These are phyloP conservation scores for Setomelanomma holmii DNA, from an alignment of 2,329 filamentous ascomycete genomes.

Conservation along the genomic window DNA sequence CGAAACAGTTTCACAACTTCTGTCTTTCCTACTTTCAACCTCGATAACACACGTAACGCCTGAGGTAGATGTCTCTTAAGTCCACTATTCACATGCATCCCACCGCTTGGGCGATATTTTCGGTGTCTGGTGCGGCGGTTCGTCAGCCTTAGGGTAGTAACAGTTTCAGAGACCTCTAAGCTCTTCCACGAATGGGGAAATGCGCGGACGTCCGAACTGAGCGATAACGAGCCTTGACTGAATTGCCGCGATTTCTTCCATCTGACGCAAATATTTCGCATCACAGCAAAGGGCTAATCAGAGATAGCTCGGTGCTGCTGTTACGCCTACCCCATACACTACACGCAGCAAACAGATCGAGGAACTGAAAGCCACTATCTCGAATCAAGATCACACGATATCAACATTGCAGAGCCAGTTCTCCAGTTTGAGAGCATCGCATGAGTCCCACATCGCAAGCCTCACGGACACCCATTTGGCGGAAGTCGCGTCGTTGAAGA, in stretches of 20 bases:
- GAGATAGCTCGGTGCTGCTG: constrained; percentile 24
- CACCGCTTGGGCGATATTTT: background rate
- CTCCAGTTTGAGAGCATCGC: constrained; percentile 42
- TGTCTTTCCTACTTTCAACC: constrained; percentile 14
- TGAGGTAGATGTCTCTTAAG: constrained; percentile 19
- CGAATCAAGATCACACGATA: constrained; percentile 41
- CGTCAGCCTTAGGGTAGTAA: background rate
- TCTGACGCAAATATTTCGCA: no score
- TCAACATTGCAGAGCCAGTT: constrained; percentile 46
- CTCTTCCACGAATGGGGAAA: background rate
- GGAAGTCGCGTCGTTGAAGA: constrained; percentile 49
- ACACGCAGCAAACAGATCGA: constrained; percentile 30
- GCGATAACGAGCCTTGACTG: no score
- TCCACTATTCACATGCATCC: background rate
- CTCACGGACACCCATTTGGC: constrained; percentile 48
- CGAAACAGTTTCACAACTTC: constrained; percentile 37
- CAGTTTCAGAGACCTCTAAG: background rate
- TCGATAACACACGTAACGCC: constrained; percentile 22
- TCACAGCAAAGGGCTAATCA: constrained; percentile 11
- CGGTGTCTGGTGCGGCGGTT: background rate
- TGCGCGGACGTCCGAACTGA: background rate
- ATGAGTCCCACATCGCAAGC: constrained; percentile 49
- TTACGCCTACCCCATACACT: constrained; percentile 20
- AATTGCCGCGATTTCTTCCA: no score
- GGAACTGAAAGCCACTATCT: constrained; percentile 38